Evolutionary conservation across 164 flowering plant genomes (phyloP), one percentile per base, ranked within the genome.

Genomic region (Chimonanthus praecox): DNA sequence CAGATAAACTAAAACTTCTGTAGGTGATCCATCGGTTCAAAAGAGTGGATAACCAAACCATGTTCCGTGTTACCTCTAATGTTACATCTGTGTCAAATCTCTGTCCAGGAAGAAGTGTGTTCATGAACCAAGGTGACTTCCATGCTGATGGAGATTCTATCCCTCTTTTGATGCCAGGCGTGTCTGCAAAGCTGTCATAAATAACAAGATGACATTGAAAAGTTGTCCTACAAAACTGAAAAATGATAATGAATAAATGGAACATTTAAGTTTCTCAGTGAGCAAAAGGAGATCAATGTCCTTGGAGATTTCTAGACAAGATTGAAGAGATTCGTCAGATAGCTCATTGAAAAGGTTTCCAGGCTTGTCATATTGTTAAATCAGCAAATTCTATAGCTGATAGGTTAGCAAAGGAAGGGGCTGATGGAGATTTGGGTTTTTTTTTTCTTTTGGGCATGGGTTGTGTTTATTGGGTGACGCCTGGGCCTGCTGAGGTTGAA

Each of bases 61-160:
- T 54, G 4, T 54, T 54, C 16, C 10, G 60, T 66, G 3, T 7
- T 81, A 94, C 99, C 97, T 94, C 97, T 68, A 92, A 82, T 16
- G 90, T 77, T 68, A 90, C 79, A 15, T 94, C 97, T 72, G 94
- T 85, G 65, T 89, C 91, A 75, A 90, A 82, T 77, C 86, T 85
- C 46, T 94, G 88, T 58, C 95, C 94, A 54, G 89, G 85, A 13
- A 89, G 46, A 69, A 89, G 87, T 68, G 93, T 78, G 75, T 85
- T 88, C 47, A 90, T 76, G 70, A 87, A 89, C 97, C 97, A 91
- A 76, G 99, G 99, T 7, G 99, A 96, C 79, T 90, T 94, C 97
- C 97, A 94, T 49, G 97, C 89, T 18, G 98, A 92, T 64, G 99
- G 99, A 66, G 99, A 95, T 60, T 93, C 98, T 46, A 95, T 64